Percentiles rank a stretch among this genome's conserved stretches.
Evolutionary conservation across 306 rosid species (phyloP).

Genomic region (Malus asiatica): DNA sequence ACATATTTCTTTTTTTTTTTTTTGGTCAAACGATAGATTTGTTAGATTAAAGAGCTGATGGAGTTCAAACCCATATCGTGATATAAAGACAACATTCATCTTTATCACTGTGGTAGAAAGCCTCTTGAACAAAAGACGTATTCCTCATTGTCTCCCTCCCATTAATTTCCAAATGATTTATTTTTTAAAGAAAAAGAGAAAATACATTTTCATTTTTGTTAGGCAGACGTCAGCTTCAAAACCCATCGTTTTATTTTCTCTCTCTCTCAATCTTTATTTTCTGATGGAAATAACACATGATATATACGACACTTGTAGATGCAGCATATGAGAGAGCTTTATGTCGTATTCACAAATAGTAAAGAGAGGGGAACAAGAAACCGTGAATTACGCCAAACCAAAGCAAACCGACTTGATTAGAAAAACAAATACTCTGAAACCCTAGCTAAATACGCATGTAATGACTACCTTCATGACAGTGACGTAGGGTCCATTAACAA

Average conservation of each 20-base stretch:
- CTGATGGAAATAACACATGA: not conserved
- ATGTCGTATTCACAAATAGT: conserved; percentile 38
- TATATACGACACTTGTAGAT: not conserved
- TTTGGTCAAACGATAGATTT: too few relatives aligned
- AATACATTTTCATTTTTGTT: conserved; percentile 13
- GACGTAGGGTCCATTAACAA: conserved; percentile 22
- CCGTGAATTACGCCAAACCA: conserved; percentile 48
- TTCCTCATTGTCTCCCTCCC: conserved; percentile 18
- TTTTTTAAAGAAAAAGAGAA: too few relatives aligned
- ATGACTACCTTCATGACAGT: conserved; percentile 22
- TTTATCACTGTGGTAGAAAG: fast-evolving
- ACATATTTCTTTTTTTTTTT: too few relatives aligned
- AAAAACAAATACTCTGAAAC: not conserved
- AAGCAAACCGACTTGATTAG: conserved; percentile 16
- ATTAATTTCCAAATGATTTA: conserved; percentile 7
- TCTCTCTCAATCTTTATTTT: not conserved
- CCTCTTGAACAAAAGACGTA: conserved; percentile 34
- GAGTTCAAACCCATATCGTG: too few relatives aligned
- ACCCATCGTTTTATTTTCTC: not conserved
- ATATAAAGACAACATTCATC: too few relatives aligned
- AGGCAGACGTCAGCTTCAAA: conserved; percentile 56
- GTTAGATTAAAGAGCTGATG: too few relatives aligned
- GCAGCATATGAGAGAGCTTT: conserved; percentile 14
- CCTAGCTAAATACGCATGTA: conserved; percentile 9
- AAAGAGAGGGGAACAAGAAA: conserved; percentile 30